Evolutionary conservation across 2,329 filamentous ascomycete species (phyloP).

Genomic region (Calonectria honghensis): DNA sequence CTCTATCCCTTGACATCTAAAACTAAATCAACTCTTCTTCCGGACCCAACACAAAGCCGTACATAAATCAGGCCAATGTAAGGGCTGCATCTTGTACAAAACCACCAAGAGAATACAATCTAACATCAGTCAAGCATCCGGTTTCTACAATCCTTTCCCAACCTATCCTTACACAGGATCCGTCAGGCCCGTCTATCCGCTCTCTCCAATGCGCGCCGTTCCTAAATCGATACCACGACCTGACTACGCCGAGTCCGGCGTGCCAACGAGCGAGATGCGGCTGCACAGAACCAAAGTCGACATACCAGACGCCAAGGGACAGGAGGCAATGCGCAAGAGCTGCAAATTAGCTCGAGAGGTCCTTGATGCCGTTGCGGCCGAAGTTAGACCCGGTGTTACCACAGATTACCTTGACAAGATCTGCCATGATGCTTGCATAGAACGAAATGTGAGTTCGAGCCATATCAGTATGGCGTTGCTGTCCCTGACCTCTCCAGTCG

Average conservation of each 20-base stretch:
- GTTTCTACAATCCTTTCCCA: conserved; percentile 94
- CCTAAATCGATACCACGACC: conserved; percentile 88
- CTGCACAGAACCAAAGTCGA: conserved; percentile 87
- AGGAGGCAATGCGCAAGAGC: conserved; percentile 94
- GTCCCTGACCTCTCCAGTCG: conserved; percentile 73
- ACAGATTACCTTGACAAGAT: conserved; percentile 97
- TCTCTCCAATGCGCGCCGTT: conserved; percentile 83
- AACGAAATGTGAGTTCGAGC: conserved; percentile 77
- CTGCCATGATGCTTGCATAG: conserved; percentile 95
- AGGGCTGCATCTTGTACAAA: conserved; percentile 73
- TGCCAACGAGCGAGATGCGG: conserved; percentile 77
- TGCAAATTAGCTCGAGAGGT: conserved; percentile 92
- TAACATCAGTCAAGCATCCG: conserved; percentile 89
- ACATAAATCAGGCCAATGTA: neutral
- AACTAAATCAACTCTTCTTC: conserved; percentile 37
- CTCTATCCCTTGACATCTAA: conserved; percentile 41
- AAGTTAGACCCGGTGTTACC: conserved; percentile 90
- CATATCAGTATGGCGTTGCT: no score
- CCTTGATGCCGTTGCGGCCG: conserved; percentile 91
- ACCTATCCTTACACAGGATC: conserved; percentile 87
- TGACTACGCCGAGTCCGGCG: conserved; percentile 91
- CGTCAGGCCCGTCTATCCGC: conserved; percentile 89
- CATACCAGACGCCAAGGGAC: conserved; percentile 85
- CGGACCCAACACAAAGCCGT: conserved; percentile 85
- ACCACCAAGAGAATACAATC: conserved; percentile 79